phyloP scores from a whole-genome alignment of 2,329 filamentous ascomycete genomes.

The Botrytis pseudocinerea region DNA sequence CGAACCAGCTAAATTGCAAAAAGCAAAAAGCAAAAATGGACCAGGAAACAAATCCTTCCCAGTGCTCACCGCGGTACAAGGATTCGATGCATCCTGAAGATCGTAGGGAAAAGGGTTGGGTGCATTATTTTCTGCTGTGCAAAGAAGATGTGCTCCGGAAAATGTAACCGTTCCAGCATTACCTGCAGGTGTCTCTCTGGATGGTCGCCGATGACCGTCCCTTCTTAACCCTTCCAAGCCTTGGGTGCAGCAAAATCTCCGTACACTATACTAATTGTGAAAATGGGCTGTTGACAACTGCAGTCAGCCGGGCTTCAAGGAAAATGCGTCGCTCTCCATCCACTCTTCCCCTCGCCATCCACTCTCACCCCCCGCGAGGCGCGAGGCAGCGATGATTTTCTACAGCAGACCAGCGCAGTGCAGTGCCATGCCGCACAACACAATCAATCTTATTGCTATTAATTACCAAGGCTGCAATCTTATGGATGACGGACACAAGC shows the following conservation, averaged over 20 bases:
- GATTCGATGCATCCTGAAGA: slow-evolving; percentile 20
- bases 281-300: neutral
- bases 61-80: slow-evolving; percentile 16
- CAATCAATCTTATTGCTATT: slow-evolving; percentile 1
- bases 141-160: neutral
- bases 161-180: neutral
- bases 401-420: neutral
- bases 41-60: slow-evolving; percentile 16
- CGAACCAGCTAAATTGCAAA: slow-evolving; percentile 12
- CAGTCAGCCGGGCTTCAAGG: slow-evolving; percentile 2
- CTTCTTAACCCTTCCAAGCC: slow-evolving; percentile 9
- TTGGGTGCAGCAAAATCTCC: slow-evolving; percentile 3
- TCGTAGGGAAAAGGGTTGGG: slow-evolving; percentile 6
- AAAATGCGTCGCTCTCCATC: neutral
- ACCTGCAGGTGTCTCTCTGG: neutral
- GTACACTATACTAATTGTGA: slow-evolving; percentile 5
- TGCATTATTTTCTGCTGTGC: neutral
- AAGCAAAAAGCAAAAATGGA: slow-evolving; percentile 1
- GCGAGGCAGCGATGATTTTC: slow-evolving; percentile 16
- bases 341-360: neutral
- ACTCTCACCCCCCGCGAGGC: slow-evolving; percentile 3
- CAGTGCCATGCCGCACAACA: neutral
- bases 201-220: slow-evolving; percentile 19
- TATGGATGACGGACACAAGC: neutral
- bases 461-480: neutral